Conservation (phyloP, 208 protist genomes). For the Trypanosomatidae sp. region DNA sequence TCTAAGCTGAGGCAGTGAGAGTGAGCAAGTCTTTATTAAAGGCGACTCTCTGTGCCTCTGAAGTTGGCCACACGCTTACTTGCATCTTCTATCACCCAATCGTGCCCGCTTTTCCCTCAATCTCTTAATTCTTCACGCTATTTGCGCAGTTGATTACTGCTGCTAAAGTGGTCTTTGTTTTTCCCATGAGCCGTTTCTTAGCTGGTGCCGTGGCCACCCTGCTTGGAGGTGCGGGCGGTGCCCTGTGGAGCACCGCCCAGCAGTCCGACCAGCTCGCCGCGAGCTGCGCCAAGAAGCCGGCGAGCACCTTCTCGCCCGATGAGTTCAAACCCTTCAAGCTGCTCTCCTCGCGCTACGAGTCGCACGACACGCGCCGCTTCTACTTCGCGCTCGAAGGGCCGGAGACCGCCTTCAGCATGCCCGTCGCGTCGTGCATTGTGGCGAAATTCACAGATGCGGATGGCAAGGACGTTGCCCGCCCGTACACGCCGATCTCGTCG, state of each 20-base stretch:
- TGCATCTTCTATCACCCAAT: too few species aligned
- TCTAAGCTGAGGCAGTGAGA: too few species aligned
- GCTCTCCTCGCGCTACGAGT: constrained; percentile 84
- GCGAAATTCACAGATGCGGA: constrained; percentile 75
- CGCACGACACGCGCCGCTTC: constrained; percentile 84
- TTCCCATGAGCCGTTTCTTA: constrained; percentile 43
- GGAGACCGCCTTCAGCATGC: constrained; percentile 69
- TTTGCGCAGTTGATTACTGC: too few species aligned
- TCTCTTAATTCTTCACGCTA: too few species aligned
- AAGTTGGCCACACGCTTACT: too few species aligned
- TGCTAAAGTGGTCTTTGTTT: too few species aligned
- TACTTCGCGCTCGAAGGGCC: constrained; percentile 67
- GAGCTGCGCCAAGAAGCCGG: constrained; percentile 41
- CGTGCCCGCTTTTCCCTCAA: too few species aligned
- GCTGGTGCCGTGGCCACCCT: constrained; percentile 37
- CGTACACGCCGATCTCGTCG: constrained; percentile 85
- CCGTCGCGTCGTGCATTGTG: constrained; percentile 77
- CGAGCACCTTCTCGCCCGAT: constrained; percentile 65
- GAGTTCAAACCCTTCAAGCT: constrained; percentile 79
- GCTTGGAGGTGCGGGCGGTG: constrained; percentile 33
- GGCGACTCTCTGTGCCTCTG: too few species aligned
- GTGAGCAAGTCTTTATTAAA: too few species aligned
- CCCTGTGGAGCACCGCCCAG: constrained; percentile 33
- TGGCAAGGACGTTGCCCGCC: constrained; percentile 87
- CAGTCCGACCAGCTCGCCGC: constrained; percentile 24